A percentile compares a stretch with the other conserved stretches of the same genome.
These are phyloP conservation scores for Neonectria magnoliae DNA, from an alignment of 2,329 filamentous ascomycete species.

Conservation along the genomic window DNA sequence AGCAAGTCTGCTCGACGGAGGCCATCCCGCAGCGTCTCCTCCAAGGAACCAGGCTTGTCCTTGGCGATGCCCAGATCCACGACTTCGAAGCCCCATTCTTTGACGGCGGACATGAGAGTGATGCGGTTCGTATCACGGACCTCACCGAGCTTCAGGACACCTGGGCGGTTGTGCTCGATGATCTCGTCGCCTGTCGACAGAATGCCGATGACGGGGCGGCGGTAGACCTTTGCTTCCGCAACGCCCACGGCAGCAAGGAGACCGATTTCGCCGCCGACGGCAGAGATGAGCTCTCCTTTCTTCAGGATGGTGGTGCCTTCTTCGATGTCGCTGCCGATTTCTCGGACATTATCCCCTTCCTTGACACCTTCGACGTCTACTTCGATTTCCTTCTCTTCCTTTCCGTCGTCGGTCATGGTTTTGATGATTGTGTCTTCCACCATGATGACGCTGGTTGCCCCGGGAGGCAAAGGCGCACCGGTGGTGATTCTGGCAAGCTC, in stretches of 20 bases:
- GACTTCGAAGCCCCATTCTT: slow-evolving; percentile 78
- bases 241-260: slow-evolving; percentile 87
- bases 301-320: slow-evolving; percentile 75
- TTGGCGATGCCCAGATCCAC: slow-evolving; percentile 87
- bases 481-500: slow-evolving; percentile 93
- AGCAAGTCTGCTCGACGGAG: slow-evolving; percentile 81
- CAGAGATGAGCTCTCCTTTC: slow-evolving; percentile 84
- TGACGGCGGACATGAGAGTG: slow-evolving; percentile 81
- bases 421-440: slow-evolving; percentile 90
- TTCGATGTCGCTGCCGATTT: slow-evolving; percentile 87
- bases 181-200: slow-evolving; percentile 97
- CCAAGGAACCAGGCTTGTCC: slow-evolving; percentile 78
- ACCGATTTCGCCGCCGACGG: slow-evolving; percentile 90
- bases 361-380: slow-evolving; percentile 82
- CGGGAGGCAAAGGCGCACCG: slow-evolving; percentile 87
- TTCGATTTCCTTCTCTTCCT: slow-evolving; percentile 88
- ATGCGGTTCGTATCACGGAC: slow-evolving; percentile 95
- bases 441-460: slow-evolving; percentile 89
- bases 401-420: slow-evolving; percentile 78
- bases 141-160: slow-evolving; percentile 77
- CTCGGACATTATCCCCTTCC: slow-evolving; percentile 86
- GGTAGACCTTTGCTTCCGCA: slow-evolving; percentile 75
- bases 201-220: slow-evolving; percentile 82
- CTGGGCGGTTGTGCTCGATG: slow-evolving; percentile 74
- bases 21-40: slow-evolving; percentile 79